Conservation (phyloP, 2,329 filamentous ascomycete species). For the Hypoxylon sp. region DNA sequence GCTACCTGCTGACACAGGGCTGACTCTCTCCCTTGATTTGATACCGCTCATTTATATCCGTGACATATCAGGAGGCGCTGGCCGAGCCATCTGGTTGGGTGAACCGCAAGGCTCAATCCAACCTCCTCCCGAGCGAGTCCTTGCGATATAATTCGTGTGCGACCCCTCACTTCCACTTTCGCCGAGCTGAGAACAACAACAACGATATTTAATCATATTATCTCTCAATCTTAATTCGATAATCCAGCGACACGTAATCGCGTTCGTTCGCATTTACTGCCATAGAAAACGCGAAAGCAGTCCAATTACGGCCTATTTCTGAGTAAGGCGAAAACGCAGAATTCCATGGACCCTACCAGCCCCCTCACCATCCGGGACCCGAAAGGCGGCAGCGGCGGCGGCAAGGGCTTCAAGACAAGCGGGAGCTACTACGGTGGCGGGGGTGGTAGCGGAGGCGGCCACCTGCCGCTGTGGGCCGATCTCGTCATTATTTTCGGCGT, state of each 20-base stretch:
- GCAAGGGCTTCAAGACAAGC: conserved; percentile 6
- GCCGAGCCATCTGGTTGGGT: conserved; percentile 22
- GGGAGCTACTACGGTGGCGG: conserved; percentile 10
- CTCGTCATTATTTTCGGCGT: conserved; percentile 22
- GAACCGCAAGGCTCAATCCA: conserved; percentile 30
- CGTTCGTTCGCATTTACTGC: neutral
- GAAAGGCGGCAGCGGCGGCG: conserved; percentile 26
- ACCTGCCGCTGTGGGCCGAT: conserved; percentile 23
- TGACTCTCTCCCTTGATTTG: neutral
- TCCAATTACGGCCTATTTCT: neutral
- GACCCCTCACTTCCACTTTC: conserved; percentile 27
- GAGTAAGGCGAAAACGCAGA: neutral
- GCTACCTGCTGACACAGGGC: neutral
- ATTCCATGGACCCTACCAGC: conserved; percentile 6
- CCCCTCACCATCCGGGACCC: conserved; percentile 18
- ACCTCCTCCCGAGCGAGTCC: too few species aligned
- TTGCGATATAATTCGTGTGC: conserved; percentile 15
- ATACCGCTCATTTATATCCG: too few species aligned
- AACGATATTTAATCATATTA: neutral
- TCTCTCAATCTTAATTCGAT: neutral
- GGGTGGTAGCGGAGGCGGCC: neutral
- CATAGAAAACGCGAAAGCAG: neutral
- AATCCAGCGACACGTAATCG: too few species aligned
- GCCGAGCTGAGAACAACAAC: neutral
- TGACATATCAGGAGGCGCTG: neutral